Evolutionary conservation across 2,329 filamentous ascomycete species (phyloP), one percentile per base, ranked within the genome.

Genomic region (Fusarium denticulatum): DNA sequence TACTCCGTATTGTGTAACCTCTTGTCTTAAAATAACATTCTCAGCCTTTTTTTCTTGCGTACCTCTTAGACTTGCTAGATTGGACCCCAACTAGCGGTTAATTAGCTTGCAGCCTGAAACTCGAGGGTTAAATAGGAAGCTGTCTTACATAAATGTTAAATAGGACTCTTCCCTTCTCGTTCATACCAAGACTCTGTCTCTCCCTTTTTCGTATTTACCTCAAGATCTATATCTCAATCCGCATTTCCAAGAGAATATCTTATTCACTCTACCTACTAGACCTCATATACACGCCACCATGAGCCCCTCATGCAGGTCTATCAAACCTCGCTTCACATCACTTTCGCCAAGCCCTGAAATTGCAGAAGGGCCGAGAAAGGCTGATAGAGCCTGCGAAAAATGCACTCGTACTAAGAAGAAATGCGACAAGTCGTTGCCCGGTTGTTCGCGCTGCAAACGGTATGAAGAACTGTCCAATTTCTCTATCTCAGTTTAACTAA

Each of bases 321-420:
- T 47, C 50, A 75, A 76, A 46, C 63, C 70, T 24, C 73, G 64
- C 34, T 77, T 71, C 36, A 53, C 66, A 55, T 74, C 73, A 40
- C 75, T 74, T 13, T 76, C 72, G 18, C 66, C 71, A 45, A 71
- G 69, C 42, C 76, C 78, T 37, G 64, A 76, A 34, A 71, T 74
- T 14, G 64, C 78, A 47, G 73, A 77, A 57, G 72, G 75, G 22
- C 50, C 62, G 18, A 77, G 73, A 46, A 79, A 79, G 58, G 80
- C 80, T 39, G 79, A 78, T 64, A 74, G 80, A 40, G 80, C 80
- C 30, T 82, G 80, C 67, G 80, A 82, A 63, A 82, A 80, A 60
- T 82, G 80, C 61, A 82, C 80, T 1, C 69, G 80, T 22, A 81
- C 79, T 22, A 82, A 82, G 67, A 82, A 82, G 75, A 82, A 81